Evolutionary conservation across 2,329 filamentous ascomycete species (phyloP).

Genomic region (Cadophora gregata): DNA sequence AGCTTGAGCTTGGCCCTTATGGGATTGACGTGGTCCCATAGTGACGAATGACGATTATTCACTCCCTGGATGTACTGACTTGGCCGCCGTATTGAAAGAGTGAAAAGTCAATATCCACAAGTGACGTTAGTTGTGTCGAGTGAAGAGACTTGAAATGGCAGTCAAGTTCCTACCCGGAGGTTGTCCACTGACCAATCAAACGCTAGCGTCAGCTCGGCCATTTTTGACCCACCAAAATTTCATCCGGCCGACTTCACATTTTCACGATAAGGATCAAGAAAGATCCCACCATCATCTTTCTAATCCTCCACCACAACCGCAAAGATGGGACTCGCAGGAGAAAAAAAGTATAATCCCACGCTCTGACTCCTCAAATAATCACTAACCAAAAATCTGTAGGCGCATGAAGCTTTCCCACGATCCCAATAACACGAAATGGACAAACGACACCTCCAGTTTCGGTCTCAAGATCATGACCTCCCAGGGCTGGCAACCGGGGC

Average conservation of each 20-base stretch:
- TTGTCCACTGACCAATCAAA: conserved; percentile 30
- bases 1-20: conserved; percentile 18
- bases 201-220: conserved; percentile 23
- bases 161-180: background rate
- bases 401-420: conserved; percentile 78
- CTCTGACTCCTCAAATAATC: background rate
- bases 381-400: conserved; percentile 51
- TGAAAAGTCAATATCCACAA: no score
- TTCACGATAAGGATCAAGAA: conserved; percentile 29
- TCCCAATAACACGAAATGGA: conserved; percentile 96
- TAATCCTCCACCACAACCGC: conserved; percentile 10
- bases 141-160: background rate
- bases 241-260: conserved; percentile 24
- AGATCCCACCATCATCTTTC: background rate
- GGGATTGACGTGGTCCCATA: conserved; percentile 34
- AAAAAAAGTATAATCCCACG: conserved; percentile 62
- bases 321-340: conserved; percentile 71
- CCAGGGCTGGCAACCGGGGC: conserved; percentile 90
- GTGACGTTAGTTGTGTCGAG: background rate
- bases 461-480: conserved; percentile 87
- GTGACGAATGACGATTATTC: background rate
- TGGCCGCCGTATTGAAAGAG: background rate
- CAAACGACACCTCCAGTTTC: conserved; percentile 79
- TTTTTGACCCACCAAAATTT: conserved; percentile 33
- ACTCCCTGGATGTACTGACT: background rate